Conservation (phyloP, 2,329 filamentous ascomycete genomes). For the Penicillium olsonii region DNA sequence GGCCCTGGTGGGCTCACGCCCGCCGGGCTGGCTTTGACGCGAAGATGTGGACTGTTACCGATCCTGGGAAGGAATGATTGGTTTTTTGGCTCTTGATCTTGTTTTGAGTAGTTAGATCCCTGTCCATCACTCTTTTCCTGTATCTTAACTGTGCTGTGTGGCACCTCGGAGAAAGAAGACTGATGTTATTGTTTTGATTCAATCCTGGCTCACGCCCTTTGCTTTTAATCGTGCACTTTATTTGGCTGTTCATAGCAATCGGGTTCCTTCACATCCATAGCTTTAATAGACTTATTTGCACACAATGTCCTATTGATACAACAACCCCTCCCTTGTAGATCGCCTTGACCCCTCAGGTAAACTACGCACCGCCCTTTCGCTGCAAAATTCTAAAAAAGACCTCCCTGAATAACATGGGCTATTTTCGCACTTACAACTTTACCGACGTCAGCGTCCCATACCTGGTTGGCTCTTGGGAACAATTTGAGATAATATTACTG, state of each 20-base stretch:
- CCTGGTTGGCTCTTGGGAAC: too few relatives aligned
- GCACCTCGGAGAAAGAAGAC: conserved; percentile 35
- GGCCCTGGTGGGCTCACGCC: conserved; percentile 1
- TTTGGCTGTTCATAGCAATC: conserved; percentile 7
- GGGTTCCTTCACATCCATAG: conserved; percentile 17
- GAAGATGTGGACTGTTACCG: conserved; percentile 16
- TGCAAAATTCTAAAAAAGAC: too few relatives aligned
- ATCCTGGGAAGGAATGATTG: conserved; percentile 21
- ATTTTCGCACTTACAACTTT: too few relatives aligned
- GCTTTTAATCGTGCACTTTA: not conserved
- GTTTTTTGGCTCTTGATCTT: conserved; percentile 5
- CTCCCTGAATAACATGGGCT: too few relatives aligned
- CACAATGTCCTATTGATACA: too few relatives aligned
- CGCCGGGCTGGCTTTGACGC: not conserved
- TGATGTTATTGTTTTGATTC: conserved; percentile 15
- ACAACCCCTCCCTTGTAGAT: too few relatives aligned
- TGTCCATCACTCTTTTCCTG: conserved; percentile 25
- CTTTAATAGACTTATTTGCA: not conserved
- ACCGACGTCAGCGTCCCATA: too few relatives aligned
- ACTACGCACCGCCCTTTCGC: too few relatives aligned
- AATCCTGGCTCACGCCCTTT: not conserved
- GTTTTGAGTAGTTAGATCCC: conserved; percentile 20
- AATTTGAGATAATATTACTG: too few relatives aligned
- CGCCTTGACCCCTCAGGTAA: too few relatives aligned
- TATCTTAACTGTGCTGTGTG: conserved; percentile 34